Evolutionary conservation across 768 basidiomycete species (phyloP).

Genomic region (Tricholoma saponaceum): DNA sequence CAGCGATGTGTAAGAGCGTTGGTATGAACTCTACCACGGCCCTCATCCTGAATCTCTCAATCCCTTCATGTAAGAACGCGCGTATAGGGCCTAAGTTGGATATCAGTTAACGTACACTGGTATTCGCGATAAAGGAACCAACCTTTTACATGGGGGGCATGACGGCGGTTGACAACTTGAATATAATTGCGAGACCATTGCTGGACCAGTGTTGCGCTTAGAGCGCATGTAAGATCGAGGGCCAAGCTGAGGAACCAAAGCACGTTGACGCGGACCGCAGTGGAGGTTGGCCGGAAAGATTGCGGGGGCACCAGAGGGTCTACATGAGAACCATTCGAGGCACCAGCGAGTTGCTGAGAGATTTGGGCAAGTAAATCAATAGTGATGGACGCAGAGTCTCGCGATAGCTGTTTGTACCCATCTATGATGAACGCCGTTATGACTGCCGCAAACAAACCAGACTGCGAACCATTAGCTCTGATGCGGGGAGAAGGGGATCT

Average conservation of each 20-base stretch:
- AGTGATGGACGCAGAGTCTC: slow-evolving; percentile 8
- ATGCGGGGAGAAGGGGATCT: too few relatives aligned
- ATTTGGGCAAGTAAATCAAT: slow-evolving; percentile 5
- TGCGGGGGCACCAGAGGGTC: neutral
- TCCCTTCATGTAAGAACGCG: neutral
- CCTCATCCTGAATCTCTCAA: slow-evolving; percentile 29
- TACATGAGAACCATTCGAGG: neutral
- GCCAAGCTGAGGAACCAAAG: slow-evolving; percentile 24
- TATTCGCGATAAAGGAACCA: neutral
- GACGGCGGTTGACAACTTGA: neutral
- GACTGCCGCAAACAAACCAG: slow-evolving; percentile 21
- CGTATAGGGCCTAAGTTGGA: neutral
- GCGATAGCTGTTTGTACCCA: slow-evolving; percentile 16
- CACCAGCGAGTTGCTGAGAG: neutral
- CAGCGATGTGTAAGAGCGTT: too few relatives aligned
- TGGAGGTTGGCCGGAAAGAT: slow-evolving; percentile 9
- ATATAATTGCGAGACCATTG: slow-evolving; percentile 13
- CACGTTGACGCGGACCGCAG: slow-evolving; percentile 18
- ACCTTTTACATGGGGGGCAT: neutral
- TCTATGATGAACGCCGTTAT: slow-evolving; percentile 22
- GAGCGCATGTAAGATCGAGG: slow-evolving; percentile 21
- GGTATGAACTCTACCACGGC: slow-evolving; percentile 37
- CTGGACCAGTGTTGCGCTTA: slow-evolving; percentile 21
- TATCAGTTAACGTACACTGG: neutral
- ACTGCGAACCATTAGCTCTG: slow-evolving; percentile 5